phyloP scores from a whole-genome alignment of 192 early-diverging fungal species.

The Coemansia sp. region DNA sequence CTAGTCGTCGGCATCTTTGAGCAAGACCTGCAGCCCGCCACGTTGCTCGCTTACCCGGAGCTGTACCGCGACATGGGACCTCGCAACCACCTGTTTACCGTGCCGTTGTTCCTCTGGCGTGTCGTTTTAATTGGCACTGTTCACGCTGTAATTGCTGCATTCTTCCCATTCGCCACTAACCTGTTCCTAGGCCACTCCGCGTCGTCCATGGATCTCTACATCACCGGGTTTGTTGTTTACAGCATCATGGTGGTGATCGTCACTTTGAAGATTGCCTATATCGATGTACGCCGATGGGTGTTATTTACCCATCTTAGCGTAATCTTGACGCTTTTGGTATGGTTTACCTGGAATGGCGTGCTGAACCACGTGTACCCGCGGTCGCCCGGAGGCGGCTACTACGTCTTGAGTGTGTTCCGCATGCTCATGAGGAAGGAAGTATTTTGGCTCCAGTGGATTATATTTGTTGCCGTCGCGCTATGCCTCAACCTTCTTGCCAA shows the following conservation, averaged over 20 bases:
- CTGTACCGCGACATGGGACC: constrained; percentile 60
- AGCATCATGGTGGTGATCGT: constrained; percentile 61
- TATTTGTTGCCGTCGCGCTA: constrained; percentile 53
- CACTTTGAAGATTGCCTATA: constrained; percentile 66
- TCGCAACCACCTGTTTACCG: constrained; percentile 44
- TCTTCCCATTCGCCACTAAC: constrained; percentile 34
- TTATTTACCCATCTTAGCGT: constrained; percentile 59
- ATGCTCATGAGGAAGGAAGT: constrained; percentile 36
- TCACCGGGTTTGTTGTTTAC: constrained; percentile 56
- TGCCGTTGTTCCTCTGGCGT: constrained; percentile 39
- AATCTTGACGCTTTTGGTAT: constrained; percentile 51
- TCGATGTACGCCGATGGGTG: constrained; percentile 65
- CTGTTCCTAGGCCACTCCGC: constrained; percentile 22
- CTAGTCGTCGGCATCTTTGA: constrained; percentile 80
- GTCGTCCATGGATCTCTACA: constrained; percentile 53
- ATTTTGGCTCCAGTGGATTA: constrained; percentile 59
- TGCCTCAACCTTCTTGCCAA: constrained; percentile 51
- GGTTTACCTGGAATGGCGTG: constrained; percentile 65
- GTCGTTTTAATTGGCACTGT: constrained; percentile 54
- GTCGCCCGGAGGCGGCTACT: constrained; percentile 49
- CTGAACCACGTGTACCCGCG: constrained; percentile 57
- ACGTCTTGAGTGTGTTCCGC: constrained; percentile 56
- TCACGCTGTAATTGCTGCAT: constrained; percentile 38
- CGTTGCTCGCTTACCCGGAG: constrained; percentile 64
- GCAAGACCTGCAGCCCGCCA: constrained; percentile 67